These are phyloP conservation scores for Panicum miliaceum DNA, from an alignment of 176 grass and related monocot species.

Conservation along the genomic window DNA sequence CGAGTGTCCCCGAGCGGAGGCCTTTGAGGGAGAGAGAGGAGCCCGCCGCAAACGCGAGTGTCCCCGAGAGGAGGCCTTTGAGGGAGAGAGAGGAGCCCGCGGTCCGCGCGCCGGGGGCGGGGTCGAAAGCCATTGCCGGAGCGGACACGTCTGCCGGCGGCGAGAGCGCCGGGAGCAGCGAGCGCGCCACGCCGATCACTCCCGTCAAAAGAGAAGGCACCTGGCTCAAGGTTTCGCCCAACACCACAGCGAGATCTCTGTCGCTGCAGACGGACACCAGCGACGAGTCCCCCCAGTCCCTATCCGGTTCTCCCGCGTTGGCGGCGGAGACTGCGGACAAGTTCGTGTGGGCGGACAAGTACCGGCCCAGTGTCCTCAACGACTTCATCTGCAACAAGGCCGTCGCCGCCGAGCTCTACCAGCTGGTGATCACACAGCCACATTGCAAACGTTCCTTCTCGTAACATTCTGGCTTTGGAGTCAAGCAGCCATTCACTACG, in stretches of 20 bases:
- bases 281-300: background rate
- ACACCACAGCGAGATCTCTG: background rate
- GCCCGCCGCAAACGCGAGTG: background rate
- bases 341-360: slow-evolving; percentile 67
- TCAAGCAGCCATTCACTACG: background rate
- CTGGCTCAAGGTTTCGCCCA: slow-evolving; percentile 37
- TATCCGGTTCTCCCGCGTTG: background rate
- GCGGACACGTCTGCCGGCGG: background rate
- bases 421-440: slow-evolving; percentile 40
- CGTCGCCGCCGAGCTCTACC: slow-evolving; percentile 42
- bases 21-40: slow-evolving; percentile 70
- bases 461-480: background rate
- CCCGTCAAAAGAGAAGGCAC: slow-evolving; percentile 2
- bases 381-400: slow-evolving; percentile 71
- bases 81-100: slow-evolving; percentile 57
- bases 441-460: background rate
- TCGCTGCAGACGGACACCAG: slow-evolving; percentile 17
- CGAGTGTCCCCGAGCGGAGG: slow-evolving; percentile 39
- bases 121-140: slow-evolving; percentile 13
- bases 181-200: background rate
- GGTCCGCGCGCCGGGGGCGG: background rate
- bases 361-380: slow-evolving; percentile 49
- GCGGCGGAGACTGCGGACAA: slow-evolving; percentile 15
- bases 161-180: slow-evolving; percentile 14
- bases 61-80: slow-evolving; percentile 56